Evolutionary conservation across 306 rosid genomes (phyloP).

Genomic region (Boehmeria nivea): DNA sequence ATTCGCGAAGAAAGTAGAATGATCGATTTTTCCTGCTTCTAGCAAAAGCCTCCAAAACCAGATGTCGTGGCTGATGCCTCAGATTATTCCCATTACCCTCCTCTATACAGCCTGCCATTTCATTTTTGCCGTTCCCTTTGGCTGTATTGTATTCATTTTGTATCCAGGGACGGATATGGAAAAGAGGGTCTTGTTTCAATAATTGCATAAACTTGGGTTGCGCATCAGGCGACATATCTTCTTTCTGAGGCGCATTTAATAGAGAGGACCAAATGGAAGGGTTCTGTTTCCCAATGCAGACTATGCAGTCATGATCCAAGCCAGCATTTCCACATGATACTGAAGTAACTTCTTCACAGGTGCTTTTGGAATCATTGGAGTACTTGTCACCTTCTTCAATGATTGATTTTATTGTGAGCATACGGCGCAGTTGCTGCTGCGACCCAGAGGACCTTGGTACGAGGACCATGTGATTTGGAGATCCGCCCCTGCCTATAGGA

Average conservation of each 20-base stretch:
- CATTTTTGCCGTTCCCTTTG: not conserved
- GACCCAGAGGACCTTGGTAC: conserved; percentile 14
- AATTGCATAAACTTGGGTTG: conserved; percentile 17
- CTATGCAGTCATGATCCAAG: not conserved
- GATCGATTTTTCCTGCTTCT: conserved; percentile 22
- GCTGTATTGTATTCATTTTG: conserved; percentile 1
- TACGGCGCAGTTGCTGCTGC: not conserved
- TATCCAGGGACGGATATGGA: conserved; percentile 13
- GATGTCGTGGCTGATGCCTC: conserved; percentile 16
- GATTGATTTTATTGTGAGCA: not conserved
- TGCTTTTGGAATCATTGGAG: conserved; percentile 2
- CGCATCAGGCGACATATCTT: not conserved
- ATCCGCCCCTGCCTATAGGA: conserved; percentile 20
- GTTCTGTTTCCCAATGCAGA: not conserved
- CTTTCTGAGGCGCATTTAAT: conserved; percentile 2
- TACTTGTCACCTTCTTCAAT: conserved; percentile 2
- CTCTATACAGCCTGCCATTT: conserved; percentile 7
- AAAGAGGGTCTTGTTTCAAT: conserved; percentile 31
- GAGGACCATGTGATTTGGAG: conserved; percentile 34
- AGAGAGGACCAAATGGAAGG: conserved; percentile 8
- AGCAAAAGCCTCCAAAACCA: conserved; percentile 31
- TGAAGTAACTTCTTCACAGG: conserved; percentile 5
- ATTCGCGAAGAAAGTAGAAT: conserved; percentile 31
- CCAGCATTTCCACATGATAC: conserved; percentile 10
- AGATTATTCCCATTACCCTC: not conserved